phyloP scores from a whole-genome alignment of 2,329 filamentous ascomycete genomes.

The Didymella glomerata region DNA sequence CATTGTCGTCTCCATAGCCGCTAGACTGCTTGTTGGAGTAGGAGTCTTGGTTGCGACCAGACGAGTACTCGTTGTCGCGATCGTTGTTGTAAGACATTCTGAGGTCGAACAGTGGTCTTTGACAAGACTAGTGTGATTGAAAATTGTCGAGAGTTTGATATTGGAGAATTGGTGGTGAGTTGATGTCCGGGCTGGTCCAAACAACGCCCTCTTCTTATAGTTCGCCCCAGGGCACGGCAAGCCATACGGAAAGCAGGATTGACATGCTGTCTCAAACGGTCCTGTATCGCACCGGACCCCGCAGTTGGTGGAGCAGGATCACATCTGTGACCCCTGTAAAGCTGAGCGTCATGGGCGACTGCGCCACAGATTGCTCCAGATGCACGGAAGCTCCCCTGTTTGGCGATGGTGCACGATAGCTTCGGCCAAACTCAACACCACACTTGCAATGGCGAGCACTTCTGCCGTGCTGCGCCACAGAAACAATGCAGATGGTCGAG shows the following conservation, averaged over 20 bases:
- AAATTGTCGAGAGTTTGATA: background rate
- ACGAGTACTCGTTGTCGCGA: conserved; percentile 28
- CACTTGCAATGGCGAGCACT: conserved; percentile 1
- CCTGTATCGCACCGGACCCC: conserved; percentile 17
- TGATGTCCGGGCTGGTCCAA: background rate
- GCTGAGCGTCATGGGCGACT: conserved; percentile 18
- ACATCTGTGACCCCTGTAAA: conserved; percentile 16
- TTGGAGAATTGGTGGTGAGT: background rate
- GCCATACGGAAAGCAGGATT: conserved; percentile 5
- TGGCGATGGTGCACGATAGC: conserved; percentile 11
- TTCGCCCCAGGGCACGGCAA: background rate
- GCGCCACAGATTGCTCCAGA: conserved; percentile 23
- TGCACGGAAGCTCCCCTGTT: conserved; percentile 1
- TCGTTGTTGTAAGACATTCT: conserved; percentile 43
- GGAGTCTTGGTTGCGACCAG: conserved; percentile 26
- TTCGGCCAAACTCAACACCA: conserved; percentile 18
- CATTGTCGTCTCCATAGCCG: conserved; percentile 11
- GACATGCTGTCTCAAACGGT: background rate
- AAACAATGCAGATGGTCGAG: background rate
- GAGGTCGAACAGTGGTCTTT: background rate
- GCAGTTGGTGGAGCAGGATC: conserved; percentile 21
- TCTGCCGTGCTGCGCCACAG: conserved; percentile 13
- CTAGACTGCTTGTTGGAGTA: conserved; percentile 14
- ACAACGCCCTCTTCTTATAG: conserved; percentile 11
- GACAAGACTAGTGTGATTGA: background rate